Base-by-base conservation (phyloP, 208 protist species). In the Crithidia sp. region DNA sequence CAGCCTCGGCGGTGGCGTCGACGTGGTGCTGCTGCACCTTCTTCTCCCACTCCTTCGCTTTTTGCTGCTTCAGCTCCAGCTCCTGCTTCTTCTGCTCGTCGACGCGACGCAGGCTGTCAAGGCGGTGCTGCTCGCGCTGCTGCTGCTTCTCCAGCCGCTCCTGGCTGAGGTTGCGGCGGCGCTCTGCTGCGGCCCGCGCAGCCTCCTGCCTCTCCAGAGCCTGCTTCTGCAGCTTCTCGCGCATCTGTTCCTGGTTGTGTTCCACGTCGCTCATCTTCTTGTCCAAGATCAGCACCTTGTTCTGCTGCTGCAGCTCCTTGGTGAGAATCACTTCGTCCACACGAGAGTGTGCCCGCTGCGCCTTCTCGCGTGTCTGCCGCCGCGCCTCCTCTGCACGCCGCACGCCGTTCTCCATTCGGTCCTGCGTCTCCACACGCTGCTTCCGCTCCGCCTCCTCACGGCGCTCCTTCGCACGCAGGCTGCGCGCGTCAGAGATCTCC, bases 241-340 rank as follows among this genome's bases (percentile, higher is more conserved):
- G 77, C 62, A 86, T 81, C 63, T 90, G 86, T 54, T 93, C 87
- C 65, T 90, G 87, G 43, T 93, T 90, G 40, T 94, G 91, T 54
- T 91, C 87, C 37, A 84, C 86, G 16, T 91, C 84, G 44, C 74
- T 88, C 91, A 94, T 96, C 67, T 91, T 93, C 53, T 85, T 84
- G 64, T 88, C 87, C 7, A 92, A 65, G 39, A 87, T 47, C 28
- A 96, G 78, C 41, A 65, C 83, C 59, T 93, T 94, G 28, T 84
- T 92, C 66, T 94, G 88, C 36, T 87, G 83, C 8, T 83, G 80
- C 43, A 92, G 75, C 56, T 91, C 88, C 57, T 93, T 92, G 14
- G 83, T 91, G 5, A 96, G 80, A 2, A 83, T 73, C 40, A 94
- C 92, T 62, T 96, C 89, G 40, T 96, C 92, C 7, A 93, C 86